Conservation (phyloP, 2,329 filamentous ascomycete species). For the Alternaria incomplexa region DNA sequence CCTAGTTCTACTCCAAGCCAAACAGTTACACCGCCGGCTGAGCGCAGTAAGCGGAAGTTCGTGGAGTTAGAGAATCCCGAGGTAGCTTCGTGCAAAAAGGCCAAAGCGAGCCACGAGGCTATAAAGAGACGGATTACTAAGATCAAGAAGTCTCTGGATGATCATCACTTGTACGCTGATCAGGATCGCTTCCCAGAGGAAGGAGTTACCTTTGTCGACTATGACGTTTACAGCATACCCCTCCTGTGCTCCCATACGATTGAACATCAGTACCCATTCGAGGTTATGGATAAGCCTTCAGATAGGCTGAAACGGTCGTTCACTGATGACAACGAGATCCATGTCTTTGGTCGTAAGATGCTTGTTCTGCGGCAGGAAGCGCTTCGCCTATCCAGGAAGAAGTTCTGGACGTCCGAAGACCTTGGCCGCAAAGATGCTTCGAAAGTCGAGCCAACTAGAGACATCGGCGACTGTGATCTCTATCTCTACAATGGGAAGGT, state of each 20-base stretch:
- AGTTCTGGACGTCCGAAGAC: constrained; percentile 3
- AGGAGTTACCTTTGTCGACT: constrained; percentile 5
- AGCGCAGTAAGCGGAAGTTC: background rate
- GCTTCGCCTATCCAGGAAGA: background rate
- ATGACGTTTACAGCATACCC: constrained; percentile 18
- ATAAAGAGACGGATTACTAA: background rate
- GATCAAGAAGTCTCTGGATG: background rate
- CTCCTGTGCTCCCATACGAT: constrained; percentile 17
- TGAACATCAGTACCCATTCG: background rate
- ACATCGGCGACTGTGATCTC: constrained; percentile 23
- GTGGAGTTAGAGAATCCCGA: background rate
- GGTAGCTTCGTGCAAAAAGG: background rate
- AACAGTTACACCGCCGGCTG: background rate
- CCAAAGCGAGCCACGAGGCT: background rate
- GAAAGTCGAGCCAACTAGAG: background rate
- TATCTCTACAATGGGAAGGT: constrained; percentile 21
- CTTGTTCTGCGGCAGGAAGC: constrained; percentile 1
- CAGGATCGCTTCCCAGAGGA: background rate
- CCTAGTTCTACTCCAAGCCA: background rate
- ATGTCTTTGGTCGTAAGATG: constrained; percentile 9
- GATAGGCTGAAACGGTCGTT: background rate
- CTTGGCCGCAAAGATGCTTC: constrained; percentile 10
- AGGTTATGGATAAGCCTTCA: background rate
- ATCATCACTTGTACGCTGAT: background rate
- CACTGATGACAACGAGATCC: background rate